These are phyloP conservation scores for Platismatia glauca DNA, from an alignment of 495 filamentous ascomycete species.

Conservation along the genomic window DNA sequence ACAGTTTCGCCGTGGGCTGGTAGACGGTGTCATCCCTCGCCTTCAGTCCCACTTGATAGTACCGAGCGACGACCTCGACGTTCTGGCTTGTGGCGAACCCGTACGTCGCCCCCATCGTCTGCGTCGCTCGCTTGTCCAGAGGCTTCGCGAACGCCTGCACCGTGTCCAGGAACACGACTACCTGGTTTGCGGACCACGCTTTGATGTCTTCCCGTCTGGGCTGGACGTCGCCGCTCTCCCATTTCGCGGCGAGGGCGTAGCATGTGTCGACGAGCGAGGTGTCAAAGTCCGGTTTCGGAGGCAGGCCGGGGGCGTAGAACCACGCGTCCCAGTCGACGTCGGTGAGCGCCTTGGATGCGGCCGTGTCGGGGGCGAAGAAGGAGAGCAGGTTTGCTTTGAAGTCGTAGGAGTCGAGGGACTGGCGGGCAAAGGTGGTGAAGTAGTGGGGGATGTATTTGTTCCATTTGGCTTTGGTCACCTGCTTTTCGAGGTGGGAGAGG, in stretches of 20 bases:
- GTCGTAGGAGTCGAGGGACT: slow-evolving; percentile 83
- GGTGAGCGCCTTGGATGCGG: slow-evolving; percentile 55
- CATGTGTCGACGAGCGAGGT: slow-evolving; percentile 80
- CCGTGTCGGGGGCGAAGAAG: slow-evolving; percentile 66
- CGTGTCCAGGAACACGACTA: slow-evolving; percentile 78
- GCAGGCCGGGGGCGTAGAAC: slow-evolving; percentile 77
- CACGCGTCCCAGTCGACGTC: slow-evolving; percentile 79
- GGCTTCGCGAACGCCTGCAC: slow-evolving; percentile 56
- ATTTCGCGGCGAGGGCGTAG: slow-evolving; percentile 71
- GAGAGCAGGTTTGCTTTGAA: slow-evolving; percentile 80
- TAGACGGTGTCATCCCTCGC: slow-evolving; percentile 59
- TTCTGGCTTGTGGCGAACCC: slow-evolving; percentile 61
- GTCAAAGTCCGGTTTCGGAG: slow-evolving; percentile 84
- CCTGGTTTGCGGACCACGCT: slow-evolving; percentile 71
- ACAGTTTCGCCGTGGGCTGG: slow-evolving; percentile 57
- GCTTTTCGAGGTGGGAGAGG: slow-evolving; percentile 73
- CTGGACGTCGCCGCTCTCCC: slow-evolving; percentile 54
- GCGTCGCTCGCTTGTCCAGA: slow-evolving; percentile 51
- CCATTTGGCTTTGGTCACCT: slow-evolving; percentile 78
- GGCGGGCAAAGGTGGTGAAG: slow-evolving; percentile 69
- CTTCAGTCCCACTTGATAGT: slow-evolving; percentile 66
- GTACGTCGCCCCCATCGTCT: slow-evolving; percentile 64
- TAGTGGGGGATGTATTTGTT: slow-evolving; percentile 93
- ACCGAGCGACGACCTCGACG: slow-evolving; percentile 73
- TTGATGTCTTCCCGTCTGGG: slow-evolving; percentile 60